Evolutionary conservation across 1,284 basidiomycete species (phyloP), one percentile per base, ranked within the genome.

Genomic region (Neolentinus lepideus): DNA sequence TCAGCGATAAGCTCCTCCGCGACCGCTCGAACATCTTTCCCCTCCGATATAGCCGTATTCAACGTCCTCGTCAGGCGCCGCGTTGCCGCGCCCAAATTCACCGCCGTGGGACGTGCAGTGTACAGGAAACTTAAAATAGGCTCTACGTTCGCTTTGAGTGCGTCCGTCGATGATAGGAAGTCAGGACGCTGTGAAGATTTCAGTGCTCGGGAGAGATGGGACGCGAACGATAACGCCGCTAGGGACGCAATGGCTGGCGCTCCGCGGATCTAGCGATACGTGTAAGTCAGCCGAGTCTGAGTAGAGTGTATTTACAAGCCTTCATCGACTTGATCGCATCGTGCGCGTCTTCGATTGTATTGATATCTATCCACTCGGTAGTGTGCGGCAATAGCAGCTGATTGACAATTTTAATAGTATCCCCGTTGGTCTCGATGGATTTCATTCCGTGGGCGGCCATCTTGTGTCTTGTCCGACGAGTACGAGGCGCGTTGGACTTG

Each of bases 291-390:
- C n/a, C n/a, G n/a, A n/a, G n/a, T n/a, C n/a, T n/a, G n/a, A n/a
- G n/a, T n/a, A n/a, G 52, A 46, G 38, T 45, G 27, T 43, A 56
- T n/a, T 36, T 27, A 38, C 71, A 35, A 57, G 85, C 90, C 78
- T 91, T 92, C 94, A 97, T 96, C 12, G 86, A 78, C 72, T 92
- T 94, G 73, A 96, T 96, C 6, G 92, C 93, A 66, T 92, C 88
- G 69, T 90, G 88, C 0, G 93, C 93, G 53, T 93, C 81, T 58
- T 92, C 83, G 57, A 92, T 76, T 19, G 84, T 80, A 31, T 80
- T 73, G 52, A 96, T 85, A 47, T 78, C 70, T 43, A 92, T 69
- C 73, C 85, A 94, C 60, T 85, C 78, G 31, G 87, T 84, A 1
- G 80, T 80, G 67, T 96, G 93, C 0, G 92, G 92, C 2, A 94